These are phyloP conservation scores for Penicillium vulpinum DNA, from an alignment of 2,329 filamentous ascomycete genomes.

Conservation along the genomic window DNA sequence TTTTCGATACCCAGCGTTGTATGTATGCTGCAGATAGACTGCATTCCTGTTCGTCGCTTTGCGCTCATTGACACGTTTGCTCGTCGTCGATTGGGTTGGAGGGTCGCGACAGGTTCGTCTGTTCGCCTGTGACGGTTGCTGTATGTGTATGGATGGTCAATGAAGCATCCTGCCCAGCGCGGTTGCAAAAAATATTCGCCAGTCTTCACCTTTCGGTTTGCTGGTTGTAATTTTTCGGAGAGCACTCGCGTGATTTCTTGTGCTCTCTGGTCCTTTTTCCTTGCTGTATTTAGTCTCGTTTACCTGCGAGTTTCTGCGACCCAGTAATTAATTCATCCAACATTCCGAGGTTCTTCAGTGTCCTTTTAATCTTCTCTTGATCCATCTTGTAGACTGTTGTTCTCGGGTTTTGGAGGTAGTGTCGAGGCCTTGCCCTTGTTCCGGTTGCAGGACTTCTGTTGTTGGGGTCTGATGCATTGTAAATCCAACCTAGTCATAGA, in stretches of 20 bases:
- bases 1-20: conserved; percentile 38
- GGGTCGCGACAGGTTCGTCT: no score
- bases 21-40: conserved; percentile 13
- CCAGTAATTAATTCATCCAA: conserved; percentile 14
- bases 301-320: conserved; percentile 8
- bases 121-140: conserved; percentile 1
- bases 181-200: conserved; percentile 2
- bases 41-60: not conserved
- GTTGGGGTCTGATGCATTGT: not conserved
- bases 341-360: not conserved
- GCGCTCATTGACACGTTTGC: conserved; percentile 5
- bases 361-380: not conserved
- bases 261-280: conserved; percentile 8
- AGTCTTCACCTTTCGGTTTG: not conserved
- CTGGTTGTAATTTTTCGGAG: conserved; percentile 4
- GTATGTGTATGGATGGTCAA: not conserved
- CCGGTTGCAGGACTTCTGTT: not conserved
- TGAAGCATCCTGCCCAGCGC: not conserved
- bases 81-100: conserved; percentile 6
- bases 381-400: not conserved
- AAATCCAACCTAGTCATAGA: not conserved
- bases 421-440: not conserved
- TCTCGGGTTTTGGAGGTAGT: not conserved
- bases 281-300: conserved; percentile 16
- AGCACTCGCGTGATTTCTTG: not conserved